phyloP scores from a whole-genome alignment of 306 rosid species.

The Arachis hypogaea region DNA sequence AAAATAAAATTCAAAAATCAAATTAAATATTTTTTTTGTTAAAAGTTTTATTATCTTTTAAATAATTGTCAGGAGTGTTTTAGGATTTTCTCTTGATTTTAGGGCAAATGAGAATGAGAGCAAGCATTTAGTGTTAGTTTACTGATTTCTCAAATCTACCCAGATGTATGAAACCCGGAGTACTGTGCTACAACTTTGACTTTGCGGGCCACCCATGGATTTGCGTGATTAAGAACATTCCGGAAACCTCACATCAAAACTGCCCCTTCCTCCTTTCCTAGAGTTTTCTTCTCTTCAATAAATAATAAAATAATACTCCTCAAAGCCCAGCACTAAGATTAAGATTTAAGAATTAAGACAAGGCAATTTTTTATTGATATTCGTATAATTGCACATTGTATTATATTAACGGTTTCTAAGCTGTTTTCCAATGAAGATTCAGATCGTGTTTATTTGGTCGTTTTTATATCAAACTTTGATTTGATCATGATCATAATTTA shows the following conservation, averaged over 20 bases:
- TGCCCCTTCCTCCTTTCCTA: background rate
- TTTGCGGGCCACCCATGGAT: background rate
- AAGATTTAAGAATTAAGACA: background rate
- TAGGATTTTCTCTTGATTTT: too few species aligned
- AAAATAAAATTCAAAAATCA: too few species aligned
- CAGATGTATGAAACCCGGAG: background rate
- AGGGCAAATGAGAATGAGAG: too few species aligned
- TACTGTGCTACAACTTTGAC: constrained; percentile 1
- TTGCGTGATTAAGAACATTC: constrained; percentile 25
- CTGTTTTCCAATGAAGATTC: background rate
- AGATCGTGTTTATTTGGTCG: background rate
- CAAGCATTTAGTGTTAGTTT: too few species aligned
- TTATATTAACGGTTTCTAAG: background rate
- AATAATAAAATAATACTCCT: too few species aligned
- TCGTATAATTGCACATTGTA: too few species aligned
- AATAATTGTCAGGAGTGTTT: too few species aligned
- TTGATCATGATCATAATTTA: background rate
- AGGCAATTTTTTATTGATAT: background rate
- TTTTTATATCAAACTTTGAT: background rate
- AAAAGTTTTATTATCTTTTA: too few species aligned
- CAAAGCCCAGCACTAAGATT: too few species aligned
- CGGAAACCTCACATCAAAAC: constrained; percentile 17
- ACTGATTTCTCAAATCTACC: background rate
- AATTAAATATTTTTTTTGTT: too few species aligned
- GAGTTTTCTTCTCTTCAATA: background rate